Evolutionary conservation across 2,329 filamentous ascomycete species (phyloP).

Genomic region (Chrysoporthe cubensis): DNA sequence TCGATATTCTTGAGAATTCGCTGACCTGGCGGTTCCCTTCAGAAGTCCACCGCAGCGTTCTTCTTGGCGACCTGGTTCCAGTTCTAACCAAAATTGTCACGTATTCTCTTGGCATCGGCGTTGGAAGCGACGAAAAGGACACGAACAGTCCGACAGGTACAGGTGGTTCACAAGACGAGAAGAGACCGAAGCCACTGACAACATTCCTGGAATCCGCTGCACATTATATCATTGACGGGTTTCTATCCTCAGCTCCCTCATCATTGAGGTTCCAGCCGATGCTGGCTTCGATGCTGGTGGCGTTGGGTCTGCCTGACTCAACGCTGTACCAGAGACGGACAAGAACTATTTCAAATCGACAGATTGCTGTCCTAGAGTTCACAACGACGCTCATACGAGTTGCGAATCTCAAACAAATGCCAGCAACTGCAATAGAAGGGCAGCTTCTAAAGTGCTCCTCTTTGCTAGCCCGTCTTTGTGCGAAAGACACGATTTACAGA

Average conservation of each 20-base stretch:
- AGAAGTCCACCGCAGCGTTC: conserved; percentile 67
- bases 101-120: conserved; percentile 75
- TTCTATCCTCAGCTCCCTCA: conserved; percentile 71
- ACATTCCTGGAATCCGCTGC: conserved; percentile 73
- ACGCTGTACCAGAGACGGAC: conserved; percentile 63
- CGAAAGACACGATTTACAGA: conserved; percentile 68
- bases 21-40: conserved; percentile 82
- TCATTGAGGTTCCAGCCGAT: conserved; percentile 79
- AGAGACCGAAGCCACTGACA: conserved; percentile 44
- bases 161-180: conserved; percentile 12
- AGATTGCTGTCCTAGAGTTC: conserved; percentile 67
- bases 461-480: conserved; percentile 76
- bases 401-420: conserved; percentile 64
- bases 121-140: conserved; percentile 39
- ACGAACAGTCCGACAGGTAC: conserved; percentile 39
- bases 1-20: conserved; percentile 86
- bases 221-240: conserved; percentile 74
- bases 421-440: conserved; percentile 70
- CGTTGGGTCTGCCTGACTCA: conserved; percentile 61
- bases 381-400: conserved; percentile 72
- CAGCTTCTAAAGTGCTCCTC: conserved; percentile 83
- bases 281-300: conserved; percentile 68
- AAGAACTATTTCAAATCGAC: conserved; percentile 63
- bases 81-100: conserved; percentile 73
- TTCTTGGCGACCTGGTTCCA: conserved; percentile 69